Conservation (phyloP, 148 eudicot genomes). For the Drosera capensis region DNA sequence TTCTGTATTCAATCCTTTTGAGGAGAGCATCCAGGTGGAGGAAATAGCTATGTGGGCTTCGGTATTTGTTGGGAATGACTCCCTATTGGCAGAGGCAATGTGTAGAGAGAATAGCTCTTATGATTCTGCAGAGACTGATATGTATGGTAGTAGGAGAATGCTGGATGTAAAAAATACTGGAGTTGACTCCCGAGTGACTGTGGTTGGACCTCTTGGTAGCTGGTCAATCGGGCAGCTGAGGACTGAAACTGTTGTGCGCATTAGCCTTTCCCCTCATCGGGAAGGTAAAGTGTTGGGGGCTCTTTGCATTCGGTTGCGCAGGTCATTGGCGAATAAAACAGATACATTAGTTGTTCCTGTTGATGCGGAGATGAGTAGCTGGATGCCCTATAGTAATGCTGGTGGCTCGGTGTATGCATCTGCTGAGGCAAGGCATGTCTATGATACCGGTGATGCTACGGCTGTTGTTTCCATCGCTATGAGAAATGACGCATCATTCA, state of each 20-base stretch:
- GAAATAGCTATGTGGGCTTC: slow-evolving; percentile 49
- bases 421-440: slow-evolving; percentile 23
- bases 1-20: slow-evolving; percentile 50
- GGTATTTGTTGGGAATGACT: slow-evolving; percentile 20
- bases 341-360: slow-evolving; percentile 50
- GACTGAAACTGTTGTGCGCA: slow-evolving; percentile 36
- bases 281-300: slow-evolving; percentile 34
- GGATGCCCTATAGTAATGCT: slow-evolving; percentile 10
- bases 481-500: slow-evolving; percentile 29
- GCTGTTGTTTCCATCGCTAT: slow-evolving; percentile 31
- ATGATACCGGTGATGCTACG: slow-evolving; percentile 30
- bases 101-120: slow-evolving; percentile 25
- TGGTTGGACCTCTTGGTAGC: slow-evolving; percentile 41
- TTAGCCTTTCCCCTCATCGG: slow-evolving; percentile 22
- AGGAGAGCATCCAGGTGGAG: slow-evolving; percentile 52
- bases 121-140: slow-evolving; percentile 10
- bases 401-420: slow-evolving; percentile 23
- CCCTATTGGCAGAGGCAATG: slow-evolving; percentile 23
- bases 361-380: slow-evolving; percentile 24
- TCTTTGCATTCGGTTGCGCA: slow-evolving; percentile 34
- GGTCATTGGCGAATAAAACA: slow-evolving; percentile 23
- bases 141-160: slow-evolving; percentile 16
- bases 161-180: slow-evolving; percentile 18
- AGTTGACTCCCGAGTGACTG: slow-evolving; percentile 20
- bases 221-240: slow-evolving; percentile 46